phyloP scores from a whole-genome alignment of 2,329 filamentous ascomycete species.

The Ceratocystis variospora region DNA sequence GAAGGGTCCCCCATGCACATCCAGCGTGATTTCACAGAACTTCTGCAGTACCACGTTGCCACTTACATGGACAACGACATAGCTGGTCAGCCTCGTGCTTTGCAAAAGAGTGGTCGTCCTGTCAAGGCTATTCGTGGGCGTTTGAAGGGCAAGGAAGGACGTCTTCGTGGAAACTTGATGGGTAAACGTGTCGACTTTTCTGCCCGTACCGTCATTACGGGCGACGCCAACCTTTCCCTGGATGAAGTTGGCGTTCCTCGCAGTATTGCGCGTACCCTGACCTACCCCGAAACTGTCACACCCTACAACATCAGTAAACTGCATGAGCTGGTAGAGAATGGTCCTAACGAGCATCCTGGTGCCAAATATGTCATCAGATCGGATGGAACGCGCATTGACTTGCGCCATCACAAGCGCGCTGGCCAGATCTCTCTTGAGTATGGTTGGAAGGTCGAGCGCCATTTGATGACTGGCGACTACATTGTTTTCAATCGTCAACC shows the following conservation, averaged over 20 bases:
- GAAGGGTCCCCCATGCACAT: constrained; percentile 90
- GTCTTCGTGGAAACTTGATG: constrained; percentile 97
- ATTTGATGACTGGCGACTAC: constrained; percentile 88
- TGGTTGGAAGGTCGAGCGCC: constrained; percentile 97
- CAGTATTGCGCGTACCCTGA: constrained; percentile 83
- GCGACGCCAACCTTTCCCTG: constrained; percentile 88
- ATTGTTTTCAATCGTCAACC: constrained; percentile 99
- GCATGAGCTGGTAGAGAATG: constrained; percentile 78
- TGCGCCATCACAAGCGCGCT: constrained; percentile 81
- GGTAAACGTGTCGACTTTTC: constrained; percentile 99
- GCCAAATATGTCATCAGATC: constrained; percentile 93
- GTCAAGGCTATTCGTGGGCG: constrained; percentile 94
- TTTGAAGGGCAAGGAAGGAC: constrained; percentile 97
- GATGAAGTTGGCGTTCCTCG: constrained; percentile 95
- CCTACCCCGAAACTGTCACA: constrained; percentile 93
- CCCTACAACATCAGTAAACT: constrained; percentile 95
- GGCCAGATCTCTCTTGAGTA: constrained; percentile 80
- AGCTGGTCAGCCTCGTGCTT: constrained; percentile 79
- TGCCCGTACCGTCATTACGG: constrained; percentile 97
- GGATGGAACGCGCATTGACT: constrained; percentile 84
- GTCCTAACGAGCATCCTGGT: constrained; percentile 86
- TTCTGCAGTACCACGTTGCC: constrained; percentile 94
- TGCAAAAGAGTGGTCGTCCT: constrained; percentile 93
- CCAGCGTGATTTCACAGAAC: constrained; percentile 73
- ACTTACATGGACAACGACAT: constrained; percentile 99